Base-by-base conservation (phyloP, 176 grass and related monocot genomes). In the Pontederia crassipes region DNA sequence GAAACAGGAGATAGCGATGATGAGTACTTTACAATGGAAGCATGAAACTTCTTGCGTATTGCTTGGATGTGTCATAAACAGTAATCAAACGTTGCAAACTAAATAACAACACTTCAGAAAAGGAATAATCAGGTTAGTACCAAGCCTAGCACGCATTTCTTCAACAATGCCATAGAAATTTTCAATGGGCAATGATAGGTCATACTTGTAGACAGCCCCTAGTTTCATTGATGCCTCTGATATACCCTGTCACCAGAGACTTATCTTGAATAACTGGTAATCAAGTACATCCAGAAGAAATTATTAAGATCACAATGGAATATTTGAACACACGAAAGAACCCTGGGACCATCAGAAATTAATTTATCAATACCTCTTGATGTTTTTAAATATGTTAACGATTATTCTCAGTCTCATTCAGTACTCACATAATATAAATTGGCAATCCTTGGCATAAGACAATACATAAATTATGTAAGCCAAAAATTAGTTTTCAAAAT, bases 191-290 rank as follows among this genome's bases (percentile, higher is more conserved):
- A 90, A 70, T 68, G 83, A 90, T 58, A 95, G 79, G 73, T 88
- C 92, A 67, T 97, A 97, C 78, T 91, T 97, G 76, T 91, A 97
- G 55, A 89, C 87, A 28, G 92, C 81, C 24, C 92, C 92, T 71
- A 75, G 73, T 74, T 97, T 97, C 35, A 97, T 67, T 52, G 84
- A 74, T 79, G 92, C 87, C 69, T 97, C 92, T 69, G 92, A 76
- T 79, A 97, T 91, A 75, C 87, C 87, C 87, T 97, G 74, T 32
- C 64, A 76, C 15, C 48, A 74, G 32, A 40, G 6, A 40, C 32
- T 40, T 7, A 40, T 40, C 32, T 40, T 47, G 65, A 72, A 65
- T 10, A 45, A 20, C 48, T 17, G 9, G 18, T 17, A n/a, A 55
- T 55, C n/a, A 15, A 55, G 8, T 17, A 55, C 3, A 17, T 17